phyloP scores from a whole-genome alignment of 2,329 filamentous ascomycete species.

The Pyrenophora teres region DNA sequence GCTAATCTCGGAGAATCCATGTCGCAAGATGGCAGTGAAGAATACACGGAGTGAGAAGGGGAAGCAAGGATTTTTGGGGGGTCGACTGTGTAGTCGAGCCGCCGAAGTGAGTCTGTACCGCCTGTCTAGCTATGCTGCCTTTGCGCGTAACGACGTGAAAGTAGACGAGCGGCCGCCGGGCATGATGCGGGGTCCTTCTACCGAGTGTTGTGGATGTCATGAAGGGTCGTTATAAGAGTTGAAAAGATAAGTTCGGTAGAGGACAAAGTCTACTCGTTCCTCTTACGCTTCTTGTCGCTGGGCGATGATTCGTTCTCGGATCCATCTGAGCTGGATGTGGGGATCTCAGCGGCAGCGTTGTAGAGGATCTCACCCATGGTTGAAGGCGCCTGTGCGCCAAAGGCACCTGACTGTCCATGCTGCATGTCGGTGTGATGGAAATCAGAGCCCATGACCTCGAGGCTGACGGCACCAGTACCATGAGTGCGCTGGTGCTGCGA shows the following conservation, averaged over 20 bases:
- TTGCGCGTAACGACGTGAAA: conserved; percentile 41
- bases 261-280: conserved; percentile 57
- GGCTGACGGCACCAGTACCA: conserved; percentile 84
- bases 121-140: conserved; percentile 42
- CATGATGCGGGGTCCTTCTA: conserved; percentile 36
- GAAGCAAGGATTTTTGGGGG: conserved; percentile 34
- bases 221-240: conserved; percentile 41
- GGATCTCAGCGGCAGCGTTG: conserved; percentile 45
- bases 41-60: conserved; percentile 31
- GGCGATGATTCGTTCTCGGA: conserved; percentile 47
- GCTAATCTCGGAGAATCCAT: conserved; percentile 22
- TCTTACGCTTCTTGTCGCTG: conserved; percentile 69
- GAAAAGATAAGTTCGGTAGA: conserved; percentile 26
- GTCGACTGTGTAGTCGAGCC: conserved; percentile 21
- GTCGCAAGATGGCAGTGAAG: conserved; percentile 27
- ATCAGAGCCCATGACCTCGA: conserved; percentile 79
- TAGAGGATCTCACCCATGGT: conserved; percentile 48
- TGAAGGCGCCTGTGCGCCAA: conserved; percentile 44
- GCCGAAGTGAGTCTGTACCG: conserved; percentile 31
- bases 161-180: conserved; percentile 35
- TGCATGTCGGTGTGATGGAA: conserved; percentile 54
- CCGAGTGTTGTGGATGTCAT: conserved; percentile 38
- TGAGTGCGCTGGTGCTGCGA: conserved; percentile 95
- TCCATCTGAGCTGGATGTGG: conserved; percentile 43
- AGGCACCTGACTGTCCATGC: conserved; percentile 30